These are phyloP conservation scores for Cudoniella acicularis DNA, from an alignment of 495 filamentous ascomycete genomes.

Conservation along the genomic window DNA sequence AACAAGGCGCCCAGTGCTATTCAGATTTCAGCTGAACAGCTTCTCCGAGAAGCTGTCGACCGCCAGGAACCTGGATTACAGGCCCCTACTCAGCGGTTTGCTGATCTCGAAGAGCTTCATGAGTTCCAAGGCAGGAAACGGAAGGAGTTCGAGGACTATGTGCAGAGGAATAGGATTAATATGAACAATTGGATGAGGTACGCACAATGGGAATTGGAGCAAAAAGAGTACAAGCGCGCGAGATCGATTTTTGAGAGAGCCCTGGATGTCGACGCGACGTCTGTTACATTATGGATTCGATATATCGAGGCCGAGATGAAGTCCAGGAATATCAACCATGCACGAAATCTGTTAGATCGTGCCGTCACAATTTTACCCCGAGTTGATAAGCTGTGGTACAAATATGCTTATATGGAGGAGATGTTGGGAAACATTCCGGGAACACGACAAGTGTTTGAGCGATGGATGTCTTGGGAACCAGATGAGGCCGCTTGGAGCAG, in stretches of 20 bases:
- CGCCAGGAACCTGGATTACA: slow-evolving; percentile 86
- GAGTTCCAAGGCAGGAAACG: slow-evolving; percentile 95
- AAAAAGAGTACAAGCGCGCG: slow-evolving; percentile 95
- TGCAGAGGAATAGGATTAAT: slow-evolving; percentile 88
- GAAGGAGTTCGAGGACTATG: slow-evolving; percentile 98
- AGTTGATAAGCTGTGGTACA: slow-evolving; percentile 96
- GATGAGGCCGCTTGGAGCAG: slow-evolving; percentile 93
- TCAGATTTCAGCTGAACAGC: slow-evolving; percentile 95
- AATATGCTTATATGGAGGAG: slow-evolving; percentile 99
- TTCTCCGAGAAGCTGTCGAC: slow-evolving; percentile 96
- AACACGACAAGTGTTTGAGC: slow-evolving; percentile 90
- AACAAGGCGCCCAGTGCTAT: slow-evolving; percentile 88
- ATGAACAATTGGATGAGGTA: slow-evolving; percentile 99
- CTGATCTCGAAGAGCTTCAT: slow-evolving; percentile 95
- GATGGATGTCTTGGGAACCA: slow-evolving; percentile 98
- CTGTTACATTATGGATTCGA: slow-evolving; percentile 74
- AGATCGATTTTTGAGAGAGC: slow-evolving; percentile 96
- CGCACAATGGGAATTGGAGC: slow-evolving; percentile 94
- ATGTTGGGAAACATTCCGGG: slow-evolving; percentile 90
- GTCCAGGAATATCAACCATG: slow-evolving; percentile 94
- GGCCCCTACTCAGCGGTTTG: slow-evolving; percentile 90
- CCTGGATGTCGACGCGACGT: slow-evolving; percentile 84
- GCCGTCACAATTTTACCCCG: slow-evolving; percentile 90
- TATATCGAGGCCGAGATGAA: slow-evolving; percentile 98
- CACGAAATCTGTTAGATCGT: slow-evolving; percentile 88